Evolutionary conservation across 2,329 filamentous ascomycete genomes (phyloP), one percentile per base, ranked within the genome.

Genomic region (Pyrenophora tritici-repentis): DNA sequence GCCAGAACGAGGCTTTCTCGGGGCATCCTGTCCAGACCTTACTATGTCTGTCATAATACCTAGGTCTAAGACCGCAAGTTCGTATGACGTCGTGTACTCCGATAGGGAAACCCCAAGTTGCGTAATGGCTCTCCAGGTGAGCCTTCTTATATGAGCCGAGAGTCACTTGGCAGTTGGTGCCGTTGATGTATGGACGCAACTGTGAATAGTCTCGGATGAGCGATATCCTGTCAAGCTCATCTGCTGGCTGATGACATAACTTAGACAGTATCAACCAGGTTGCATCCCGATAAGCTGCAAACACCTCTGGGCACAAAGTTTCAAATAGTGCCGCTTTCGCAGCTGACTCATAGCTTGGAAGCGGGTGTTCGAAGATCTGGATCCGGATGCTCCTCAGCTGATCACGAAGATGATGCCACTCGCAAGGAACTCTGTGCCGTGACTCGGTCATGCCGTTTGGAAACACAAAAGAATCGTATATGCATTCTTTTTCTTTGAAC

Each of bases 321-420:
- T 86, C 83, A 42, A 86, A 83, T 0, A 85, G 55, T 0, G 81
- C 67, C 0, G 72, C 73, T 26, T 78, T 77, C n/a, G 70, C 71
- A 8, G 73, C 58, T 2, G 65, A 51, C 0, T 61, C 39, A 2
- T 72, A 48, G 0, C 42, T 33, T 2, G 82, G 82, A 0, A 86
- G 68, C 1, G 76, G 79, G 43, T 79, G 71, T 57, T 86, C 83
- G 35, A 81, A 76, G 2, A 79, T 64, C 1, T 54, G 7, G 16
- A 86, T 83, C 9, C 51, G 61, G 14, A 84, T 72, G 1, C 67
- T 61, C 1, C 69, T 73, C 0, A 73, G 68, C 17, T 62, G 24
- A 4, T 70, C 65, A n/a, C 66, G 37, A 38, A 76, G 70, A 10
- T 53, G 69, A 54, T 81, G 83, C 53, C 77, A 79, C 1, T n/a